A percentile compares a stretch with the other conserved stretches of the same genome.
Conservation (phyloP, 2,329 filamentous ascomycete species). For the Phaeoacremonium minimum region DNA sequence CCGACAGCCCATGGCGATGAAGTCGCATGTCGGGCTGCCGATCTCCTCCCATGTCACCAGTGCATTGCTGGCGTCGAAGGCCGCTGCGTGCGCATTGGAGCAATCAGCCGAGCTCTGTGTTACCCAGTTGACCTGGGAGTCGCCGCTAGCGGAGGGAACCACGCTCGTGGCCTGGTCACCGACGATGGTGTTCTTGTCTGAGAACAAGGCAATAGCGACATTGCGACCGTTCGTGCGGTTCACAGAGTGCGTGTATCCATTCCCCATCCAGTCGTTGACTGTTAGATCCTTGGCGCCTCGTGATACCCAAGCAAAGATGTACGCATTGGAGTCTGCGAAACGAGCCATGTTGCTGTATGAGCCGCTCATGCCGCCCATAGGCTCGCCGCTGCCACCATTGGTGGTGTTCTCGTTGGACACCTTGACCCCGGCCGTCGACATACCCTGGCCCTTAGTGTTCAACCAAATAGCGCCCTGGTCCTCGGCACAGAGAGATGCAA, state of each 20-base stretch:
- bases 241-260: constrained; percentile 43
- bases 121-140: constrained; percentile 57
- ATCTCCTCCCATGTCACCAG: constrained; percentile 61
- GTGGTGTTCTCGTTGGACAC: constrained; percentile 59
- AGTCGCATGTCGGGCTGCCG: constrained; percentile 47
- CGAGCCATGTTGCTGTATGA: constrained; percentile 54
- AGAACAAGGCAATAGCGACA: constrained; percentile 52
- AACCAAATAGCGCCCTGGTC: constrained; percentile 62
- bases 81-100: constrained; percentile 54
- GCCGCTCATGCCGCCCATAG: constrained; percentile 60
- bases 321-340: constrained; percentile 44
- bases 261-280: constrained; percentile 53
- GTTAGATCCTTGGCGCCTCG: constrained; percentile 52
- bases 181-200: constrained; percentile 53
- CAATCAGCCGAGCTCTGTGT: constrained; percentile 45
- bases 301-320: constrained; percentile 61
- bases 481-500: constrained; percentile 55
- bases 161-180: constrained; percentile 47
- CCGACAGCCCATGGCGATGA: constrained; percentile 54
- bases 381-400: constrained; percentile 53
- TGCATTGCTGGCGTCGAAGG: constrained; percentile 46
- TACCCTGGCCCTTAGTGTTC: constrained; percentile 55
- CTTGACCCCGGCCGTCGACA: constrained; percentile 49
- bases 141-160: constrained; percentile 48
- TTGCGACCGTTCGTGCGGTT: constrained; percentile 56